Base-by-base conservation (phyloP, 306 rosid species). In the Betula pendula region DNA sequence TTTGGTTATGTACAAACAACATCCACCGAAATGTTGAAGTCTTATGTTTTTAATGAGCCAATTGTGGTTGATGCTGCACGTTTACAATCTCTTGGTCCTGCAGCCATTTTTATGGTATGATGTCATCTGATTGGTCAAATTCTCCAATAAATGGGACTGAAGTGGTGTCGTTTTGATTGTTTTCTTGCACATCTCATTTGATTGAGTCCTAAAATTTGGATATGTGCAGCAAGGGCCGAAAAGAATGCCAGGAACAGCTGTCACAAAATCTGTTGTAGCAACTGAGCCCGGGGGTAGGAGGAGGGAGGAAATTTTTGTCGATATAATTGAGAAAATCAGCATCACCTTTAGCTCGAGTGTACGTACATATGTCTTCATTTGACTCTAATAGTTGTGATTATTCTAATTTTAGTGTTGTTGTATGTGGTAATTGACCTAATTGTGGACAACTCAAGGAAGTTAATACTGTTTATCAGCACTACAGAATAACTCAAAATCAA, bases 301-400 rank as follows among this genome's bases (percentile, higher is more conserved):
- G 87, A 92, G 97, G 86, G 97, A 92, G 85, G 97, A 90, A 82
- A 92, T 92, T 60, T 92, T 90, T 84, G 97, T 92, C 31, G 97
- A 90, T 79, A 90, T 92, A 82, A 92, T 92, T 55, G 97, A 92
- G 89, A 92, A 92, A 89, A 92, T 92, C 92, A 92, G 96, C 83
- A 84, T 90, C 66, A 92, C 97, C 81, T 90, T 92, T 75, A 90
- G 97, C 84, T 92, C 96, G 24, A 92, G 96, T 70, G 97, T 92
- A 85, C 70, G 96, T 84, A 76, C 74, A 77, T 76, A 20, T 76
- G 70, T 75, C 72, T 72, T 72, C 17, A 59, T 53, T 68, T 65
- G 81, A 78, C 70, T 68, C 60, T 70, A 40, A 70, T 62, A 65
- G 73, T 70, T 13, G 13, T 56, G 40, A 49, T 68, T 50, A 63